These are phyloP conservation scores for Lizonia empirigonia DNA, from an alignment of 2,329 filamentous ascomycete genomes.

Conservation along the genomic window DNA sequence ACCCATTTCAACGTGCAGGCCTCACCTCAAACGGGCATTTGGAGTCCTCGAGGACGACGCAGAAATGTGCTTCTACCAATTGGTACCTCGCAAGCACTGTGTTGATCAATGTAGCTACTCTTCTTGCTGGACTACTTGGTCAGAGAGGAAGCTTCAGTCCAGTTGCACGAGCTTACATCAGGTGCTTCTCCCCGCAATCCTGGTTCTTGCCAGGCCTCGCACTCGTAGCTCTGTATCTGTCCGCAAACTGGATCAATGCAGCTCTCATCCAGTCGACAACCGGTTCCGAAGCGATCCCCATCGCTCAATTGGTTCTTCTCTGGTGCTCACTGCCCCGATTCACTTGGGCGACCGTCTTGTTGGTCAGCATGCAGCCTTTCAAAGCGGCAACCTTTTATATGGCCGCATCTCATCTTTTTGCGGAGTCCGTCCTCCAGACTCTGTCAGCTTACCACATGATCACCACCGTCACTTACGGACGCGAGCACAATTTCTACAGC, in stretches of 20 bases:
- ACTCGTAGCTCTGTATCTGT: constrained; percentile 29
- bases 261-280: constrained; percentile 26
- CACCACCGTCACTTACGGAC: constrained; percentile 36
- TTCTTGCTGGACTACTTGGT: constrained; percentile 25
- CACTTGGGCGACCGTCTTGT: constrained; percentile 30
- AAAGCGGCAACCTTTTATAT: constrained; percentile 16
- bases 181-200: constrained; percentile 3
- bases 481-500: constrained; percentile 37
- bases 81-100: constrained; percentile 33
- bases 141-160: too few relatives aligned
- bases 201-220: constrained; percentile 30
- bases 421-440: constrained; percentile 36
- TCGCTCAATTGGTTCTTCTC: constrained; percentile 35
- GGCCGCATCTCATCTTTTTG: constrained; percentile 25
- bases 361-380: constrained; percentile 25
- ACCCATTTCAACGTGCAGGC: constrained; percentile 15
- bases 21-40: too few relatives aligned
- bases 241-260: constrained; percentile 30
- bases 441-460: constrained; percentile 31
- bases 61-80: constrained; percentile 28
- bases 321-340: constrained; percentile 43
- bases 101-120: constrained; percentile 27
- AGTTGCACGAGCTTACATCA: too few relatives aligned
- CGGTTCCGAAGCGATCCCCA: constrained; percentile 29
- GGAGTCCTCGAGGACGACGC: not conserved